Base-by-base conservation (phyloP, 768 basidiomycete genomes). In the Guyanaporus albipodus region DNA sequence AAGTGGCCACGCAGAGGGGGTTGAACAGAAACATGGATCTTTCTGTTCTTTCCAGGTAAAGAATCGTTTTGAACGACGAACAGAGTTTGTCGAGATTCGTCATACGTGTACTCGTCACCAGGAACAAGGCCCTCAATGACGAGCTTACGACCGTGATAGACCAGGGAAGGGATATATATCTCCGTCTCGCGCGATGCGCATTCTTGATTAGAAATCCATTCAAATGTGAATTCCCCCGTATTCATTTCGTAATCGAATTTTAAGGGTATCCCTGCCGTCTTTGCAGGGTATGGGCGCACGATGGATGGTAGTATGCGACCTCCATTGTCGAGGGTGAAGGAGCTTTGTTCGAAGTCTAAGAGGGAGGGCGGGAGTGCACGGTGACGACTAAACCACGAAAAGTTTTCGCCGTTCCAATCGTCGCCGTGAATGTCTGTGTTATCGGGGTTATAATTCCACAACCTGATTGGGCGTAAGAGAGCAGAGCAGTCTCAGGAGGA, bases 331-430 rank as follows among this genome's bases (percentile, higher is more conserved):
- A 93, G 74, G 6, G 82, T 79, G n/a, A 77, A 72, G 3, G 82
- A 75, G 17, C 70, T 70, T 64, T 88, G 87, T 8, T 77, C 73
- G 45, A 77, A 74, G 52, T 75, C 76, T 11, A 85, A 71, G 32
- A 81, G 60, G 0, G 75, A 76, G 0, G 74, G 59, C 1, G 78
- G 85, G 40, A 80, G 69, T 2, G 77, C 81, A 14, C 84, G 79
- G 28, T 64, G 67, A 34, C 71, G 69, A 57, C 82, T 82, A 75
- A 91, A 97, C 90, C 91, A 96, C 2, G 91, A 92, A 63, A 99
- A 97, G 69, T 94, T 96, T 67, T 99, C 94, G 43, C 88, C 91
- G 57, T 94, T 95, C 94, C 94, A 96, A 62, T 83, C 68, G 62
- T 97, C 94, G 14, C 95, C 95, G 21, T 66, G 57, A 15, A 65